phyloP scores from a whole-genome alignment of 352 stramenopile genomes.

The Pythium aquatile region DNA sequence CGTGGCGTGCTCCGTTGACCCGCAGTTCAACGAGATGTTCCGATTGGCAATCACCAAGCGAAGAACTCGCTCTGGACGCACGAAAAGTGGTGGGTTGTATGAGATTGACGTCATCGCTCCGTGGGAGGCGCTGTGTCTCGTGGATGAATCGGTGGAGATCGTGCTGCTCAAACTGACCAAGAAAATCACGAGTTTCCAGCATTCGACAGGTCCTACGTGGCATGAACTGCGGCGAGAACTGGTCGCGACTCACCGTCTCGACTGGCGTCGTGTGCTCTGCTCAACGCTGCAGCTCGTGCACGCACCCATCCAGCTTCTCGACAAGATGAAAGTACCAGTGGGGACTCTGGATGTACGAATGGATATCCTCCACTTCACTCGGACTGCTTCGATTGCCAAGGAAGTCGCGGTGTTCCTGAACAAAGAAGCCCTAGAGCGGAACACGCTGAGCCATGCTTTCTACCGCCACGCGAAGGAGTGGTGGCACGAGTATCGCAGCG shows the following conservation, averaged over 20 bases:
- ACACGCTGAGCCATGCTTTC: conserved; percentile 59
- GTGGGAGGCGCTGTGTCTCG: conserved; percentile 67
- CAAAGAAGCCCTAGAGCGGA: conserved; percentile 52
- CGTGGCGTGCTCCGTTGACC: conserved; percentile 53
- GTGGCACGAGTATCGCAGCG: conserved; percentile 76
- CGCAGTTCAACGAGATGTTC: conserved; percentile 70
- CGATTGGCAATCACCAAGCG: conserved; percentile 48
- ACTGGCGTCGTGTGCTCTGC: conserved; percentile 79
- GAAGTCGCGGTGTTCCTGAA: conserved; percentile 49
- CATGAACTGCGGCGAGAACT: conserved; percentile 53
- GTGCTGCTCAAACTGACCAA: conserved; percentile 65
- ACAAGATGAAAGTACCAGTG: conserved; percentile 68
- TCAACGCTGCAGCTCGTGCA: conserved; percentile 69
- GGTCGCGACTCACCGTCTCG: conserved; percentile 60
- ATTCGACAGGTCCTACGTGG: conserved; percentile 28
- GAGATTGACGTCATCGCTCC: conserved; percentile 58
- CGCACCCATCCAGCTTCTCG: conserved; percentile 58
- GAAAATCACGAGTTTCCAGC: conserved; percentile 34
- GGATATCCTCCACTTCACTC: conserved; percentile 61
- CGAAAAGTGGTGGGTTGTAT: conserved; percentile 31
- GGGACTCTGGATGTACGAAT: conserved; percentile 65
- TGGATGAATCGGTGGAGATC: conserved; percentile 62
- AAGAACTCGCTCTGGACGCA: conserved; percentile 23
- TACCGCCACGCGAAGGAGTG: conserved; percentile 84
- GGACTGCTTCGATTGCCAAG: conserved; percentile 39